Evolutionary conservation across 2,329 filamentous ascomycete genomes (phyloP).

Genomic region (Aspergillus sp.): DNA sequence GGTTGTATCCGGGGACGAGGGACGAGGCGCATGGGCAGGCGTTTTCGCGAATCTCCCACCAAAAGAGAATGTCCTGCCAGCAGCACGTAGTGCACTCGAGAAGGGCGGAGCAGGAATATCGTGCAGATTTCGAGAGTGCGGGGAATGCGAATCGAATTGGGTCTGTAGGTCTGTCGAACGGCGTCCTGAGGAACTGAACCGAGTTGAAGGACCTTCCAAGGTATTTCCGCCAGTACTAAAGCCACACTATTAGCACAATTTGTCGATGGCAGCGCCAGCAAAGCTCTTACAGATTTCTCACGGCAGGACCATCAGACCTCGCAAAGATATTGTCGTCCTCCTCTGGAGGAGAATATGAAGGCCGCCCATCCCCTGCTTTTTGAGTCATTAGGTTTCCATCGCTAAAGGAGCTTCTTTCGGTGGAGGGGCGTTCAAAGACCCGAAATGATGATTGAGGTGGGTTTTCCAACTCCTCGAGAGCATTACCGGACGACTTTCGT

Average conservation of each 20-base stretch:
- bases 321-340: slow-evolving; percentile 47
- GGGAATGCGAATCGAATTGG: slow-evolving; percentile 44
- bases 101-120: slow-evolving; percentile 49
- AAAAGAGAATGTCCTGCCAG: slow-evolving; percentile 59
- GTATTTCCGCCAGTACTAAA: slow-evolving; percentile 47
- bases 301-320: slow-evolving; percentile 36
- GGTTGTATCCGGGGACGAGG: slow-evolving; percentile 30
- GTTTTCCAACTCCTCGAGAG: slow-evolving; percentile 52
- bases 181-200: slow-evolving; percentile 60
- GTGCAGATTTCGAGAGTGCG: slow-evolving; percentile 43
- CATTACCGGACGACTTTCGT: slow-evolving; percentile 61
- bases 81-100: slow-evolving; percentile 49
- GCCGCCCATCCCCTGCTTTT: slow-evolving; percentile 39
- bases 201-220: slow-evolving; percentile 54
- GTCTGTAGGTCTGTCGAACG: slow-evolving; percentile 56
- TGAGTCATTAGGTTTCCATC: slow-evolving; percentile 43
- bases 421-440: slow-evolving; percentile 56
- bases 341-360: slow-evolving; percentile 40
- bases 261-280: not conserved
- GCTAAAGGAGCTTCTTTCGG: slow-evolving; percentile 50
- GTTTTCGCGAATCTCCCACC: slow-evolving; percentile 48
- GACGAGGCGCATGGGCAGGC: slow-evolving; percentile 28
- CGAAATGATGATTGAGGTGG: slow-evolving; percentile 55
- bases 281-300: slow-evolving; percentile 42
- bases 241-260: slow-evolving; percentile 30